Percentiles rank a stretch among this genome's conserved stretches.
Evolutionary conservation across 331 rosid genomes (phyloP).

Genomic region (Arachis monticola): DNA sequence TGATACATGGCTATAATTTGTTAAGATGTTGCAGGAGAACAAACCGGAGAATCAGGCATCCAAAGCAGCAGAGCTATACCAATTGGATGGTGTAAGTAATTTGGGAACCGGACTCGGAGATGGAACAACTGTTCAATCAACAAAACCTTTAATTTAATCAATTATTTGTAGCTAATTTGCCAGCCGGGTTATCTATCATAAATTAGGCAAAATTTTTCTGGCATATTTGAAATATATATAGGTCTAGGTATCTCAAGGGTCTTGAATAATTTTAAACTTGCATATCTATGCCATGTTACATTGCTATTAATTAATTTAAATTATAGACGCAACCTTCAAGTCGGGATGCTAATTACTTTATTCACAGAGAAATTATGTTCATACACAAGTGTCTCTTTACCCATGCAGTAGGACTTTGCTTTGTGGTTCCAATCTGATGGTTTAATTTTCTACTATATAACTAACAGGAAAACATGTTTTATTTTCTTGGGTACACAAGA

Average conservation of each 20-base stretch:
- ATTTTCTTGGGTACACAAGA: too few relatives aligned
- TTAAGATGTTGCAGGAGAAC: slow-evolving; percentile 70
- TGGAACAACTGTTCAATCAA: slow-evolving; percentile 39
- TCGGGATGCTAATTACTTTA: too few relatives aligned
- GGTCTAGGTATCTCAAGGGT: slow-evolving; percentile 26
- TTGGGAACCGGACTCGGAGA: slow-evolving; percentile 35
- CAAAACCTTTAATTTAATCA: slow-evolving; percentile 23
- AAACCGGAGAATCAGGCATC: slow-evolving; percentile 44
- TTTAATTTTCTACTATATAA: too few relatives aligned
- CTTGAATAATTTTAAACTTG: slow-evolving; percentile 34
- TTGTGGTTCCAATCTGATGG: too few relatives aligned
- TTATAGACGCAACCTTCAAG: neutral
- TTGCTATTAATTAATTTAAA: slow-evolving; percentile 15
- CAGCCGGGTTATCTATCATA: slow-evolving; percentile 10
- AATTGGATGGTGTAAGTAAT: slow-evolving; percentile 36
- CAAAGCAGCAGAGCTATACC: slow-evolving; percentile 40
- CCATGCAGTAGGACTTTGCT: too few relatives aligned
- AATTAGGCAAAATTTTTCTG: slow-evolving; percentile 28
- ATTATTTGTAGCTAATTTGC: slow-evolving; percentile 21
- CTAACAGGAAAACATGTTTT: too few relatives aligned
- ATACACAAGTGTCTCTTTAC: slow-evolving; percentile 13
- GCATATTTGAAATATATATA: slow-evolving; percentile 33
- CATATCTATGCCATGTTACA: slow-evolving; percentile 19
- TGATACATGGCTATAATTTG: slow-evolving; percentile 29
- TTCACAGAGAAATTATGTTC: neutral